Base-by-base conservation (phyloP, 306 rosid species). In the Vigna radiata region DNA sequence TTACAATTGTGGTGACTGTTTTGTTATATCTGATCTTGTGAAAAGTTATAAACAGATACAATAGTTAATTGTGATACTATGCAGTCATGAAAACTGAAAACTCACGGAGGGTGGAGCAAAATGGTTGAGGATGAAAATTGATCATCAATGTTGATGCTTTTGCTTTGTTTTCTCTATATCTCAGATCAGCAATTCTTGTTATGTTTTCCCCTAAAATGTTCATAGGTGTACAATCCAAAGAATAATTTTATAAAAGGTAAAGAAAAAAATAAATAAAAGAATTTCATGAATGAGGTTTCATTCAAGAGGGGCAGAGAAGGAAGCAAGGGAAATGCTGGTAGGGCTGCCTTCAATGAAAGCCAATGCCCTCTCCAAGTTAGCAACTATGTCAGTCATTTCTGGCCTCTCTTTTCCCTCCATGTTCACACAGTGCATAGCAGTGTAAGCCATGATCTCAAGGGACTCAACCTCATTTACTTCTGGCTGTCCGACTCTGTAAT, bases 371-470 rank as follows among this genome's bases (percentile, higher is more conserved):
- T 86, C 89, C 79, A 86, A 68, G 56, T 83, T 83, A 37, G 81
- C 89, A 75, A 86, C 89, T 41, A 86, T 56, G 4, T 83, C 87
- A 73, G 71, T 19, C 85, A 80, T 81, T 3, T 61, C 69, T 16
- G 89, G 87, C 60, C 89, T 86, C 5, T 77, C 87, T 12, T 73
- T 86, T 19, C 83, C 89, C 29, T 83, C 87, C 65, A 83, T 21
- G 17, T 62, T 86, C 79, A 86, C 89, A 69, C 89, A 86, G 48
- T 86, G 85, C 83, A 83, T 67, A 1, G 89, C 87, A 54, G 73
- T 83, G 39, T 77, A 86, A 46, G 85, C 87, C 85, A 86, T 80
- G 9, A 83, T 39, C 83, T 86, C 84, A 75, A 86, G 25, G 37
- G 81, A 69, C 37, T 86, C 89, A 37, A 66, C 47, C 31, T 83